These are phyloP conservation scores for Dendrocalamus sinicus DNA, from an alignment of 176 grass and related monocot genomes.

Conservation along the genomic window DNA sequence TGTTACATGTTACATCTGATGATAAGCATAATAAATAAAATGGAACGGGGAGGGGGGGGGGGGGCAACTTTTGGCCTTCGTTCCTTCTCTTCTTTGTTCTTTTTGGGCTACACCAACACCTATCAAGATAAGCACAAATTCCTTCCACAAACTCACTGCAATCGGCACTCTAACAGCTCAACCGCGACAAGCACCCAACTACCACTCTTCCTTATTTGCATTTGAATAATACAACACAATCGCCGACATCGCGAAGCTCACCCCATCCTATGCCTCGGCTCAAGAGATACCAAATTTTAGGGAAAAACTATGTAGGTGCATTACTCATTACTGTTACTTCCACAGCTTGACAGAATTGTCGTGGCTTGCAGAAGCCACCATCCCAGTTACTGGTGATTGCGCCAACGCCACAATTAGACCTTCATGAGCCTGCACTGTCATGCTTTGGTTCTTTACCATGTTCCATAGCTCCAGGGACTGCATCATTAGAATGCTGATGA, in stretches of 20 bases:
- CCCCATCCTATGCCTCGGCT: constrained; percentile 42
- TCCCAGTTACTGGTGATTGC: constrained; percentile 74
- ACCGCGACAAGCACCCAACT: constrained; percentile 20
- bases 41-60: constrained; percentile 59
- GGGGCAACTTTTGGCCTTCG: constrained; percentile 36
- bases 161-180: constrained; percentile 34
- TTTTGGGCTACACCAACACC: constrained; percentile 33
- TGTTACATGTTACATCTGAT: constrained; percentile 59
- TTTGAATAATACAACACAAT: constrained; percentile 35
- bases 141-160: constrained; percentile 34
- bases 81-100: constrained; percentile 20
- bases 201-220: constrained; percentile 47
- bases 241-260: background rate
- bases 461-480: constrained; percentile 95
- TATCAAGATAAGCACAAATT: constrained; percentile 50
- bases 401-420: constrained; percentile 75
- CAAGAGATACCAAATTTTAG: constrained; percentile 38
- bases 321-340: constrained; percentile 67
- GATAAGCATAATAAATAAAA: constrained; percentile 10
- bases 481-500: constrained; percentile 38
- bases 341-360: constrained; percentile 94
- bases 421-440: constrained; percentile 83
- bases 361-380: constrained; percentile 94
- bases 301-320: constrained; percentile 36
- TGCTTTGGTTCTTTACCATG: constrained; percentile 86